Conservation (phyloP, 805 yeast genomes). For the Saccharomycopsis schoenii region DNA sequence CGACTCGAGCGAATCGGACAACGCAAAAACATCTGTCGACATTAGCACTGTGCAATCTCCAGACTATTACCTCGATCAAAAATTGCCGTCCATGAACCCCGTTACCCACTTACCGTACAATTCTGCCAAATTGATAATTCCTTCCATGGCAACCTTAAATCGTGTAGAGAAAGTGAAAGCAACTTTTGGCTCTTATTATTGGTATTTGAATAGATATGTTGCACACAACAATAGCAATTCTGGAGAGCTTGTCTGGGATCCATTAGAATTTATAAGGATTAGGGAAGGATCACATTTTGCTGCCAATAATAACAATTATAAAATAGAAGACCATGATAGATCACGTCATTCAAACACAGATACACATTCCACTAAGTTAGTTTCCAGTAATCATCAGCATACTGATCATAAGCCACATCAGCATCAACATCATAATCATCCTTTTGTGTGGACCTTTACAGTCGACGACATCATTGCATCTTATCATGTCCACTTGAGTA, state of each 20-base stretch:
- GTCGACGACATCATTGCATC: neutral
- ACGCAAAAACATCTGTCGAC: neutral
- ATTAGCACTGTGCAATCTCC: neutral
- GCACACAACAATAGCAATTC: neutral
- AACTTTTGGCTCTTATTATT: constrained; percentile 7
- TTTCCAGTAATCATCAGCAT: neutral
- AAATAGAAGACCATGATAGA: neutral
- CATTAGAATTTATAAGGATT: constrained; percentile 15
- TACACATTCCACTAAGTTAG: neutral
- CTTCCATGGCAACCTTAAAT: constrained; percentile 12
- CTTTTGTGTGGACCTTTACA: neutral
- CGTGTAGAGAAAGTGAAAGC: constrained; percentile 14
- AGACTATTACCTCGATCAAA: neutral
- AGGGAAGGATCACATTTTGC: neutral
- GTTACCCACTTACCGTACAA: neutral
- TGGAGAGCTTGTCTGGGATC: constrained; percentile 12
- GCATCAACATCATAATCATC: neutral
- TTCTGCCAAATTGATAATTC: neutral
- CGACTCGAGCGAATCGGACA: neutral
- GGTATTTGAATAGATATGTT: constrained; percentile 3
- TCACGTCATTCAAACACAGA: neutral
- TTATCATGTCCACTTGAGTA: neutral
- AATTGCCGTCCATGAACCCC: neutral
- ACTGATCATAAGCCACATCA: neutral
- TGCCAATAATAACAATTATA: neutral